Percentiles rank a stretch among this genome's conserved stretches.
phyloP scores from a whole-genome alignment of 768 basidiomycete genomes.

The Lactifluus echinatus region DNA sequence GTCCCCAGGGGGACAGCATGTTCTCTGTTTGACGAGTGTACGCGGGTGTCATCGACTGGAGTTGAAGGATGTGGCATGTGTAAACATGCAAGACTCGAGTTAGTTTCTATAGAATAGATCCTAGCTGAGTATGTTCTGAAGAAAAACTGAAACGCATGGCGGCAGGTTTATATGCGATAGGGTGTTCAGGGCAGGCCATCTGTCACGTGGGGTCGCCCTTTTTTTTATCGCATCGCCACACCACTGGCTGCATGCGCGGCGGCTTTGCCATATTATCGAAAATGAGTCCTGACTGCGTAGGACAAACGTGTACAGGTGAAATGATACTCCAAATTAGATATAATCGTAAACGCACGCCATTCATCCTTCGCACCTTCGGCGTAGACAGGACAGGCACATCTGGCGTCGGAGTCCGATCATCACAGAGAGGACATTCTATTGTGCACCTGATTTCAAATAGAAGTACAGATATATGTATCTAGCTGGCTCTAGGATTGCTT shows the following conservation, averaged over 20 bases:
- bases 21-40: slow-evolving; percentile 35
- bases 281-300: neutral
- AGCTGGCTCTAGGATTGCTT: neutral
- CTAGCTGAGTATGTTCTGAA: slow-evolving; percentile 37
- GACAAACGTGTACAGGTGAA: neutral
- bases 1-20: slow-evolving; percentile 24
- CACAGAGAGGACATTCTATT: too few relatives aligned
- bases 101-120: slow-evolving; percentile 36
- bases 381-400: too few relatives aligned
- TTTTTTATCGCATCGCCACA: neutral
- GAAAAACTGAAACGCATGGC: slow-evolving; percentile 18
- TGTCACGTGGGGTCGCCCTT: slow-evolving; percentile 6
- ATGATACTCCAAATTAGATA: neutral
- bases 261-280: too few relatives aligned
- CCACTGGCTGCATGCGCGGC: too few relatives aligned
- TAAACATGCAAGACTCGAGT: slow-evolving; percentile 40
- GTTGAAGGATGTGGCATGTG: slow-evolving; percentile 35
- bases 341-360: too few relatives aligned
- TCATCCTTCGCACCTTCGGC: too few relatives aligned
- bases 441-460: neutral
- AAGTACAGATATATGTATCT: neutral
- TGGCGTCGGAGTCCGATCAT: too few relatives aligned
- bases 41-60: slow-evolving; percentile 34
- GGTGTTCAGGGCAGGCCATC: slow-evolving; percentile 11
- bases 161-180: slow-evolving; percentile 2